Percentiles rank a stretch among this genome's conserved stretches.
Evolutionary conservation across 805 yeast species (phyloP).

Genomic region (Metschnikowia koreensis): DNA sequence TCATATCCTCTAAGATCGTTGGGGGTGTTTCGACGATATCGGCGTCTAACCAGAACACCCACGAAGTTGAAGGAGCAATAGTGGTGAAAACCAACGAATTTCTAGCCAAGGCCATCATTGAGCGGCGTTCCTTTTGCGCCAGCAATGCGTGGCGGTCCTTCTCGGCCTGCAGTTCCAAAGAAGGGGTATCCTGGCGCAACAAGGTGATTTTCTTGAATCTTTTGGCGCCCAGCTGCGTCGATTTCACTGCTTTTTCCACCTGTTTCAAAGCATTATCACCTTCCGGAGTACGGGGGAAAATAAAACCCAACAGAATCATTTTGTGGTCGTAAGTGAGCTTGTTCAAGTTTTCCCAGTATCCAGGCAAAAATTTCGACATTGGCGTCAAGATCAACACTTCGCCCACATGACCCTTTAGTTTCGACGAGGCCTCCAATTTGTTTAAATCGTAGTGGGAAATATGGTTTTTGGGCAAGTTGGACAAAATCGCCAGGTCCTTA

Average conservation of each 20-base stretch:
- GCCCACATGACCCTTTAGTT: constrained; percentile 74
- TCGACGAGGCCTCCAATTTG: constrained; percentile 64
- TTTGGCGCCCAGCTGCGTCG: constrained; percentile 59
- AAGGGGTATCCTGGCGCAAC: constrained; percentile 84
- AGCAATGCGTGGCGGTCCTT: constrained; percentile 85
- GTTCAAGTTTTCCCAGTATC: constrained; percentile 84
- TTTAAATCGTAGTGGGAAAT: constrained; percentile 84
- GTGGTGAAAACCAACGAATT: constrained; percentile 89
- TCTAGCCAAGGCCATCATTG: constrained; percentile 91
- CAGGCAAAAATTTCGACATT: constrained; percentile 78
- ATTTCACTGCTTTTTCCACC: constrained; percentile 74
- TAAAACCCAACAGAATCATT: constrained; percentile 84
- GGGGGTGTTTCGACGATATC: constrained; percentile 89
- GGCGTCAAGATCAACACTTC: constrained; percentile 87
- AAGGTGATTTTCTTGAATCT: constrained; percentile 84
- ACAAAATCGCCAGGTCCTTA: constrained; percentile 54
- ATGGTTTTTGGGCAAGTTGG: constrained; percentile 66
- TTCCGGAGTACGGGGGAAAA: constrained; percentile 75
- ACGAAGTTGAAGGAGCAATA: constrained; percentile 82
- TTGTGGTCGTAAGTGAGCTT: constrained; percentile 79
- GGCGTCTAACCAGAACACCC: constrained; percentile 97
- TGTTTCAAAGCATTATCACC: constrained; percentile 77
- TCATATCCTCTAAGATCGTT: constrained; percentile 81
- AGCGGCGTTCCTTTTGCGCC: constrained; percentile 85
- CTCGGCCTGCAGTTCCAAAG: constrained; percentile 72